Evolutionary conservation across 2,329 filamentous ascomycete genomes (phyloP), one percentile per base, ranked within the genome.

Genomic region (Pseudocercospora cruenta): DNA sequence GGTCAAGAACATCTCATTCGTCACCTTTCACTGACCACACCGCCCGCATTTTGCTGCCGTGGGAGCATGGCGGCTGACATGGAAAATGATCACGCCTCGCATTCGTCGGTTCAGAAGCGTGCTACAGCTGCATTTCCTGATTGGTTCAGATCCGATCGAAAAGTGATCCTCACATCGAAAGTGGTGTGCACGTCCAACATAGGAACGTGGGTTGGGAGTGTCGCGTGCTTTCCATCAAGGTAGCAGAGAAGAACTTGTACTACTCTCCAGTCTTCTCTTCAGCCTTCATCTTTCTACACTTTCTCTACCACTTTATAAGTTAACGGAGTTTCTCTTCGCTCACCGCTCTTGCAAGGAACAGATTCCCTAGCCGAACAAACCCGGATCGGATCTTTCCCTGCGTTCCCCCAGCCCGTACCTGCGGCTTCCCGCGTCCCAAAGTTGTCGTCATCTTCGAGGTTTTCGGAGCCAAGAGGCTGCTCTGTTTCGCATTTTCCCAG

Each of bases 391-490:
- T 24, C 14, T 58, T 39, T 31, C 22, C 55, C 28, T 36, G 55
- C 55, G 24, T 55, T 55, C 33, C 51, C 51, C 51, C 51, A 21
- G 28, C 54, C 19, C 19, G 54, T 58, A 58, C 54, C 54, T 58
- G 54, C 54, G 54, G 33, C 33, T 36, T 36, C 24, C 47, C 47
- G 47, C 24, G 47, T 21, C 45, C 31, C 22, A 24, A 12, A 49
- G 45, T 14, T 21, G 19, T 21, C 51, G 26, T 28, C 51, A 55
- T 55, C 51, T 55, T 55, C 51, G 21, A 54, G 49, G n/a, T 26
- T 55, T 55, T 55, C 21, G 21, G 16, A n/a, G 51, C 51, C 51
- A 55, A 31, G 51, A 55, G 19, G 51, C 22, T 31, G 24, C 22
- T 55, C 12, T 28, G 53, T 19, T 39, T 14, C 31, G 26, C 19